phyloP scores from a whole-genome alignment of 2,329 filamentous ascomycete species.

The Myriosclerotinia scirpicola region DNA sequence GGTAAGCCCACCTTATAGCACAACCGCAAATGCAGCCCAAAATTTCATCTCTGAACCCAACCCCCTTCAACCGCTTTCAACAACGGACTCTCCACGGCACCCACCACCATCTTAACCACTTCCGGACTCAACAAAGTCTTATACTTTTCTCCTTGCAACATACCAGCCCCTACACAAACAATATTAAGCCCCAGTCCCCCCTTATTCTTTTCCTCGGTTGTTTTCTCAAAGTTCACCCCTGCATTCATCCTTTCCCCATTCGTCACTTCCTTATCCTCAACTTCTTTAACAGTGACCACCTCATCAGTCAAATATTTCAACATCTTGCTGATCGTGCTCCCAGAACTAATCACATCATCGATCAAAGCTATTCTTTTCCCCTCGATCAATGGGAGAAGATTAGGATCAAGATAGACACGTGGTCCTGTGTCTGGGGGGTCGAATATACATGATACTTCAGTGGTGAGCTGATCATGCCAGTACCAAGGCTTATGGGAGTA shows the following conservation, averaged over 20 bases:
- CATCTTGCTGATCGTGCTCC: neutral
- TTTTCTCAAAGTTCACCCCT: too few species aligned
- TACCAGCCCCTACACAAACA: slow-evolving; percentile 4
- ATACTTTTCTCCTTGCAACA: slow-evolving; percentile 4
- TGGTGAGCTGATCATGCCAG: neutral
- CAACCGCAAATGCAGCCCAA: neutral
- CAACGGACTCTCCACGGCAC: slow-evolving; percentile 8
- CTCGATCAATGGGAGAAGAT: slow-evolving; percentile 3
- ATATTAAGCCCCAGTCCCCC: neutral
- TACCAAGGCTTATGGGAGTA: slow-evolving; percentile 14
- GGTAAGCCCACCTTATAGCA: neutral
- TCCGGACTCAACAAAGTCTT: neutral
- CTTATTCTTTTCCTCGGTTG: neutral
- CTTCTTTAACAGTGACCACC: neutral
- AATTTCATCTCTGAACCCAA: slow-evolving; percentile 1
- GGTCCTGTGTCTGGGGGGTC: neutral
- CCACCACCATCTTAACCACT: neutral
- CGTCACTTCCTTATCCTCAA: neutral
- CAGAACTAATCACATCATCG: slow-evolving; percentile 16
- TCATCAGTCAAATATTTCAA: neutral
- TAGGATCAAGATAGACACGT: slow-evolving; percentile 6
- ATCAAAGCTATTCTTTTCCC: slow-evolving; percentile 15
- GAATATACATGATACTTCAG: slow-evolving; percentile 2
- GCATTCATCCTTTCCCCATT: neutral
- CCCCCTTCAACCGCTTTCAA: slow-evolving; percentile 6